Conservation (phyloP, 1,284 basidiomycete species). For the Malassezia slooffiae region DNA sequence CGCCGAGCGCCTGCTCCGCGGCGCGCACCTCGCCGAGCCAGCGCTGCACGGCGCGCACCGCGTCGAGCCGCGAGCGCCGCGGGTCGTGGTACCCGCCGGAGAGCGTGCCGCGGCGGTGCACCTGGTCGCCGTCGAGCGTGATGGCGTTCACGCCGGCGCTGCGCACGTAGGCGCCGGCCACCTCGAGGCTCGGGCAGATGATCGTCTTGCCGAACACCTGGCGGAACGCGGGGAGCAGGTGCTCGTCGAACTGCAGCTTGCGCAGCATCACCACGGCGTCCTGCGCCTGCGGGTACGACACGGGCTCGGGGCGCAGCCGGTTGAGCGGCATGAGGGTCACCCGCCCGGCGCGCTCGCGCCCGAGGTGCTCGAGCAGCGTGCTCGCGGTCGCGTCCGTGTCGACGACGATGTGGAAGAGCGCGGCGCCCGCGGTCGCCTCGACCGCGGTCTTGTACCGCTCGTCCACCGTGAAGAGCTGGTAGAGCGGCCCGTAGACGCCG, state of each 20-base stretch:
- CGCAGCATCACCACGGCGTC: slow-evolving; percentile 70
- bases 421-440: slow-evolving; percentile 86
- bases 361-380: slow-evolving; percentile 78
- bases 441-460: slow-evolving; percentile 89
- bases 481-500: slow-evolving; percentile 80
- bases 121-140: slow-evolving; percentile 93
- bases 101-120: slow-evolving; percentile 86
- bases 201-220: slow-evolving; percentile 98
- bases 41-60: slow-evolving; percentile 63
- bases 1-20: slow-evolving; percentile 58
- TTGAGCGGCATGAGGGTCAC: slow-evolving; percentile 99
- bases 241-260: slow-evolving; percentile 67
- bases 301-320: slow-evolving; percentile 67
- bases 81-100: slow-evolving; percentile 94
- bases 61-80: slow-evolving; percentile 76
- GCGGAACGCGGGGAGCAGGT: slow-evolving; percentile 72
- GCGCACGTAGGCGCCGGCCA: slow-evolving; percentile 87
- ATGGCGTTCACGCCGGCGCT: slow-evolving; percentile 80
- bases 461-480: slow-evolving; percentile 80
- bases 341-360: slow-evolving; percentile 78
- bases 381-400: slow-evolving; percentile 87
- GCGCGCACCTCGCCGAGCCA: slow-evolving; percentile 66
- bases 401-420: slow-evolving; percentile 93
- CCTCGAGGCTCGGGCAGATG: slow-evolving; percentile 80
- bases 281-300: slow-evolving; percentile 57